Percentiles rank a stretch among this genome's conserved stretches.
Conservation (phyloP, 2,329 filamentous ascomycete genomes). For the Teratosphaeriaceae sp. region DNA sequence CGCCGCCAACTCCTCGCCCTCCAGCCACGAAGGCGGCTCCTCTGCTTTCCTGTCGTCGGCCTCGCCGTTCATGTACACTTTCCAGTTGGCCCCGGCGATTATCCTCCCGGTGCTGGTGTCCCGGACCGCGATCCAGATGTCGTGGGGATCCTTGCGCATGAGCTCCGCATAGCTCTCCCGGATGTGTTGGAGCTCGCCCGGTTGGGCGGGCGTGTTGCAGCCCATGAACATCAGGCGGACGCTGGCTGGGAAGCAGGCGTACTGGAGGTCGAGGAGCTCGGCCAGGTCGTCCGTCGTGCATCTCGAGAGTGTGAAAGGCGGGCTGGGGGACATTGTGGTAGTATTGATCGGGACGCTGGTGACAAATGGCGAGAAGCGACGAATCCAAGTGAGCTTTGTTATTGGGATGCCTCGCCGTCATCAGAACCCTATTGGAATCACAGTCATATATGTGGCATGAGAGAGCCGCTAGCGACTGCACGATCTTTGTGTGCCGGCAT, state of each 20-base stretch:
- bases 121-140: slow-evolving; percentile 27
- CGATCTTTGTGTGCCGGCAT: too few species aligned
- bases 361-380: too few species aligned
- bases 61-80: slow-evolving; percentile 2
- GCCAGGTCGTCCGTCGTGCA: slow-evolving; percentile 5
- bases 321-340: too few species aligned
- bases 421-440: too few species aligned
- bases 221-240: slow-evolving; percentile 17
- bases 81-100: slow-evolving; percentile 26
- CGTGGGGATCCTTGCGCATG: slow-evolving; percentile 16
- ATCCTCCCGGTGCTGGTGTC: slow-evolving; percentile 21
- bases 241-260: slow-evolving; percentile 10
- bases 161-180: slow-evolving; percentile 10
- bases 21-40: slow-evolving; percentile 4
- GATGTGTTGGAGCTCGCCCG: slow-evolving; percentile 7
- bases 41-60: background rate
- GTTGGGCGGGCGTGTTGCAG: slow-evolving; percentile 8
- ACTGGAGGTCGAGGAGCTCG: slow-evolving; percentile 2
- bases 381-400: too few species aligned
- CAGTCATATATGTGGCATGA: too few species aligned
- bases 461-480: too few species aligned
- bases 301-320: slow-evolving; percentile 4
- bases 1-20: slow-evolving; percentile 4
- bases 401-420: too few species aligned
- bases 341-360: too few species aligned